A percentile compares a stretch with the other conserved stretches of the same genome.
These are phyloP conservation scores for Trichocomaceae sp. DNA, from an alignment of 2,329 filamentous ascomycete genomes.

Conservation along the genomic window DNA sequence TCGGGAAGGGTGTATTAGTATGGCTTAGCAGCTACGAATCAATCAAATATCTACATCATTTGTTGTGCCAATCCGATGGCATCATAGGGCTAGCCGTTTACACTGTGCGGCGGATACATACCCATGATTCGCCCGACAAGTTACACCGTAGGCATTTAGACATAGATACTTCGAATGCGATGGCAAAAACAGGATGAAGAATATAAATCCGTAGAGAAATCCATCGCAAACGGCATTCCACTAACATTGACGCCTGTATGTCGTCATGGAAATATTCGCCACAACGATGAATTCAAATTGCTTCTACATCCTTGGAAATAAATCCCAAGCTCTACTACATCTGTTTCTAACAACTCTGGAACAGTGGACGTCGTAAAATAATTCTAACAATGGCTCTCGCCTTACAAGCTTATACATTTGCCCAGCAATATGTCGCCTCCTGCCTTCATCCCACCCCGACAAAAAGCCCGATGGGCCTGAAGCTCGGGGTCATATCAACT, in stretches of 20 bases:
- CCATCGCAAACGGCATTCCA: not conserved
- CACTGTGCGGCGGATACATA: too few species aligned
- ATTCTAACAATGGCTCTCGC: constrained; percentile 19
- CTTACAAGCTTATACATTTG: constrained; percentile 20
- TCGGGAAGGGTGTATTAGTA: not conserved
- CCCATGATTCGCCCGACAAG: too few species aligned
- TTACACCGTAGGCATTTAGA: too few species aligned
- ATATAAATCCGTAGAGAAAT: not conserved
- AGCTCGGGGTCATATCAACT: constrained; percentile 20
- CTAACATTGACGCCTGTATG: constrained; percentile 5
- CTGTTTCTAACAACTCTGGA: too few species aligned
- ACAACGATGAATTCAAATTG: not conserved
- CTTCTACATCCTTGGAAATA: not conserved
- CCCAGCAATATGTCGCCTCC: constrained; percentile 21
- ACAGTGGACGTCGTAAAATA: not conserved
- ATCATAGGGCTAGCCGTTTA: too few species aligned
- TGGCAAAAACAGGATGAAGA: too few species aligned
- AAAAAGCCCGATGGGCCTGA: constrained; percentile 20
- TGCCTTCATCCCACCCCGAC: constrained; percentile 18
- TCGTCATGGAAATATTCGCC: not conserved
- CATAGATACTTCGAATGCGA: too few species aligned
- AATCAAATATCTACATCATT: not conserved
- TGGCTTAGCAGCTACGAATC: not conserved
- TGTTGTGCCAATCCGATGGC: too few species aligned
- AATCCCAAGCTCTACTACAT: not conserved